These are phyloP conservation scores for Acorus gramineus DNA, from an alignment of 106 monocot genomes.

Conservation along the genomic window DNA sequence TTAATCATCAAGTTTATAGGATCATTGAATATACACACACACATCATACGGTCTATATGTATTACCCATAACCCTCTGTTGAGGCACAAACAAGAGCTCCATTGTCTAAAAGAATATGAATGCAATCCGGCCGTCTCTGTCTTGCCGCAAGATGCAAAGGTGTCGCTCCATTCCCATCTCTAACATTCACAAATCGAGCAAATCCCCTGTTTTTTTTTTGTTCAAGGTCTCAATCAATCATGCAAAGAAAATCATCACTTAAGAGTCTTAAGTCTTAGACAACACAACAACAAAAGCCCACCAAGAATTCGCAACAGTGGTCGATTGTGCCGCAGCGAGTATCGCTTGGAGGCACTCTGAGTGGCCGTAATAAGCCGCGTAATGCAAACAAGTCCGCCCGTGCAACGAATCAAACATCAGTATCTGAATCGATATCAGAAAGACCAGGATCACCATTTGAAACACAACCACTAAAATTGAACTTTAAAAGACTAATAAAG, in stretches of 20 bases:
- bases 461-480: background rate
- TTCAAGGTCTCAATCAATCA: no score
- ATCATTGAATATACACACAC: background rate
- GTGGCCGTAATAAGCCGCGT: conserved; percentile 85
- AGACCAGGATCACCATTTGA: background rate
- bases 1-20: background rate
- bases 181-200: conserved; percentile 88
- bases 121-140: conserved; percentile 41
- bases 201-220: conserved; percentile 53
- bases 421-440: conserved; percentile 33
- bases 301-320: conserved; percentile 70
- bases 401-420: conserved; percentile 84
- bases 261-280: background rate
- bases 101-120: conserved; percentile 67
- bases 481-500: background rate
- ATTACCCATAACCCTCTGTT: conserved; percentile 62
- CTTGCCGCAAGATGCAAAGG: conserved; percentile 85
- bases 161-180: conserved; percentile 73
- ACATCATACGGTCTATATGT: background rate
- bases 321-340: conserved; percentile 52
- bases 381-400: conserved; percentile 81
- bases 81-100: conserved; percentile 78
- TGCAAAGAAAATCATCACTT: no score
- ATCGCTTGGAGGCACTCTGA: conserved; percentile 70
- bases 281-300: conserved; percentile 8